Conservation (phyloP, 345 rosid species). For the Gynandropsis gynandra region DNA sequence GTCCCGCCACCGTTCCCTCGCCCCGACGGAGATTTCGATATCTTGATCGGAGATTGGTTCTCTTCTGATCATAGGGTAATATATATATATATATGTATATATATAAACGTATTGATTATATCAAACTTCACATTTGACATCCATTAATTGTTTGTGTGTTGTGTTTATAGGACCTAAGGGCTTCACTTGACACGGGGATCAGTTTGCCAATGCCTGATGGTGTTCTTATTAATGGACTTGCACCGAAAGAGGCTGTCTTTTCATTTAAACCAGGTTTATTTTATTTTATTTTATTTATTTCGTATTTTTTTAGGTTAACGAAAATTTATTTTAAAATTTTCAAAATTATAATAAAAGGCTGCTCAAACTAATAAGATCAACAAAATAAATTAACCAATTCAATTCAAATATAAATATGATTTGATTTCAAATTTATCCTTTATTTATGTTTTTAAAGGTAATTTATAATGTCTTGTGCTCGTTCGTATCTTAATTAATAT, state of each 20-base stretch:
- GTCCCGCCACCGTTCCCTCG: constrained; percentile 49
- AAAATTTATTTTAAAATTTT: too few relatives aligned
- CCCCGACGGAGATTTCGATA: constrained; percentile 58
- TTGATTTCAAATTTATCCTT: too few relatives aligned
- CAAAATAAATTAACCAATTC: too few relatives aligned
- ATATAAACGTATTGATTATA: background rate
- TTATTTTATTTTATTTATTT: background rate
- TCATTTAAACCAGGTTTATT: constrained; percentile 23
- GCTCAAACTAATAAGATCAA: too few relatives aligned
- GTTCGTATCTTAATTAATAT: too few relatives aligned
- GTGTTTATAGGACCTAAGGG: constrained; percentile 26
- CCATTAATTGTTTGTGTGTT: too few relatives aligned
- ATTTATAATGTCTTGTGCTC: too few relatives aligned
- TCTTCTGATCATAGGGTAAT: constrained; percentile 32
- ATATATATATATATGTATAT: background rate
- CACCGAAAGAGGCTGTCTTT: constrained; percentile 23
- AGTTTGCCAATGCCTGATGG: constrained; percentile 25
- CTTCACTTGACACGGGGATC: constrained; percentile 25
- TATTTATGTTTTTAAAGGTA: too few relatives aligned
- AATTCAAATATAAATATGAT: too few relatives aligned
- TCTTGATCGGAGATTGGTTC: constrained; percentile 78
- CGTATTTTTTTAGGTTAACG: too few relatives aligned
- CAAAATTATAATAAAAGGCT: too few relatives aligned
- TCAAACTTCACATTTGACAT: background rate
- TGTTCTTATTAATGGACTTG: constrained; percentile 28